Evolutionary conservation across 2,329 filamentous ascomycete species (phyloP).

Genomic region (Chaetomium sp.): DNA sequence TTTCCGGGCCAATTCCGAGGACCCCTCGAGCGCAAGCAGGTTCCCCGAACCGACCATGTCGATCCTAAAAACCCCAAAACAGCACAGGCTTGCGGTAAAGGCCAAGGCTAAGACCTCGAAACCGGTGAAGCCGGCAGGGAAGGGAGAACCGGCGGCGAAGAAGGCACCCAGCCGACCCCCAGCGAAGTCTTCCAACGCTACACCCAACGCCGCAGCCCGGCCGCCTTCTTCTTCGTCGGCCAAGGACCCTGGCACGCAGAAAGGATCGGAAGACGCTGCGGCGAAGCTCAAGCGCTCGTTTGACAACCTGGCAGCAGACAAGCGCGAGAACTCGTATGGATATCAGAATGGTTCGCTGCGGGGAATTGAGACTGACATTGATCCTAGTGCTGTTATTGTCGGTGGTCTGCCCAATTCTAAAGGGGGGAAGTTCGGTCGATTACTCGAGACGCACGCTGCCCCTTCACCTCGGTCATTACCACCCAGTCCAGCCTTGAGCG

Average conservation of each 20-base stretch:
- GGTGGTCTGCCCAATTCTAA: constrained; percentile 36
- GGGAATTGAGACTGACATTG: constrained; percentile 38
- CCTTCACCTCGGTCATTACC: constrained; percentile 51
- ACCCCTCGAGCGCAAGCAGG: constrained; percentile 50
- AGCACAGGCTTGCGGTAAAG: constrained; percentile 30
- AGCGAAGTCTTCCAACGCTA: constrained; percentile 15
- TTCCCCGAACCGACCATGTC: constrained; percentile 55
- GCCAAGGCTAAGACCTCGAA: constrained; percentile 40
- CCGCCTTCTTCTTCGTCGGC: constrained; percentile 21
- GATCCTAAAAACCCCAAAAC: constrained; percentile 49
- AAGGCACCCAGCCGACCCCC: constrained; percentile 27
- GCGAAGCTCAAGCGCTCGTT: constrained; percentile 52
- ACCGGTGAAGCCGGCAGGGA: constrained; percentile 34
- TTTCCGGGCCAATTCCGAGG: constrained; percentile 56
- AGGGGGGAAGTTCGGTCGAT: constrained; percentile 44
- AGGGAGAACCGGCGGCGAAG: constrained; percentile 18
- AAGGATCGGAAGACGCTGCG: constrained; percentile 38
- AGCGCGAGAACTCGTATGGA: constrained; percentile 50
- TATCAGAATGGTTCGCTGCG: constrained; percentile 21
- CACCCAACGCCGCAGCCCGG: constrained; percentile 12
- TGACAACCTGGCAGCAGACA: constrained; percentile 48
- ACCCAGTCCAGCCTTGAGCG: constrained; percentile 58
- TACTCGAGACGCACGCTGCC: constrained; percentile 46
- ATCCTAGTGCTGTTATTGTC: constrained; percentile 44
- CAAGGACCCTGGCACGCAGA: constrained; percentile 22